Base-by-base conservation (phyloP, 441 rosid species). In the Arabidopsis lyrata region DNA sequence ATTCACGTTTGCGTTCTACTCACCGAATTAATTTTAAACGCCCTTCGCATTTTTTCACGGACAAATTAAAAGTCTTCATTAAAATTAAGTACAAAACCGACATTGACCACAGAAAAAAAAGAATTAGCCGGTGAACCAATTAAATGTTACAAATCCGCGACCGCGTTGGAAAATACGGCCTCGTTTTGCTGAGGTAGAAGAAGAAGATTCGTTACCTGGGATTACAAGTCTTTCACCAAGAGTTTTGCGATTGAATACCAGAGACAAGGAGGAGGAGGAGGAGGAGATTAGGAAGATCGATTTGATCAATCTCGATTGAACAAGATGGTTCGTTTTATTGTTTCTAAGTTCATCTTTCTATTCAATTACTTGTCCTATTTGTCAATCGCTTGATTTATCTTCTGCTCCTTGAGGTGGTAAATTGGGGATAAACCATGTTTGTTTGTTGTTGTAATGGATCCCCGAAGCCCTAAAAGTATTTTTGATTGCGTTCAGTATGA, bases 311-410 rank as follows among this genome's bases (percentile, higher is more conserved):
- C 75, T 69, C 55, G 22, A 38, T 48, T 8, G 38, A 69, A 32
- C 12, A 63, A 63, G 66, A 76, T 76, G 80, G 80, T 76, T 63
- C 32, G 64, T 61, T 5, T 8, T 75, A 0, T 49, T 39, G 10
- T 58, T 1, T n/a, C n/a, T 4, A 22, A 39, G 50, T 42, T 62
- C 24, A 22, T 49, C 63, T 16, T 6, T 6, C 15, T 13, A 39
- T 4, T 57, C 45, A 7, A 48, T 65, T 22, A n/a, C 20, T 66
- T 14, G 27, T 7, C 47, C n/a, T 45, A 2, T 27, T 9, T 41
- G 10, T 56, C 41, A 36, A 59, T 74, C 29, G 56, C 34, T 67
- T 12, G 57, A 16, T 61, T 66, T 49, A 32, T 41, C 49, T 48
- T 38, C 47, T 24, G 15, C 12, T 16, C 9, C 16, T 59, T 12